phyloP scores from a whole-genome alignment of 2,329 filamentous ascomycete genomes.

The Pseudogymnoascus verrucosus region DNA sequence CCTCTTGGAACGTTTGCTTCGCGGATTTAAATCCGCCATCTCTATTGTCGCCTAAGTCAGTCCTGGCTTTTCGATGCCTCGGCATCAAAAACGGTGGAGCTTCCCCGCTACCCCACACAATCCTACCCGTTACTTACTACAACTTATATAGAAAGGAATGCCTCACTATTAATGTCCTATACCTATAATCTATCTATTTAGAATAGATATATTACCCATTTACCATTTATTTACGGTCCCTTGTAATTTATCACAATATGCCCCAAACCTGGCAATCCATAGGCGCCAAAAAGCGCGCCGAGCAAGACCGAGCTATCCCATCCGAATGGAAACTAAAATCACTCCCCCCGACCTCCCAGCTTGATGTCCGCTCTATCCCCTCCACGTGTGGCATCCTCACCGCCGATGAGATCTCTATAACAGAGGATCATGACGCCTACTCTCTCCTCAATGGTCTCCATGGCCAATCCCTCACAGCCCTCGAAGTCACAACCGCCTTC shows the following conservation, averaged over 20 bases:
- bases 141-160: neutral
- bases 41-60: neutral
- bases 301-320: slow-evolving; percentile 23
- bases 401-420: slow-evolving; percentile 22
- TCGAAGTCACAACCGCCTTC: slow-evolving; percentile 39
- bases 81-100: neutral
- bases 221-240: neutral
- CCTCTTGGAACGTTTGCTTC: neutral
- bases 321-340: slow-evolving; percentile 21
- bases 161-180: neutral
- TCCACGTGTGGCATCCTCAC: slow-evolving; percentile 21
- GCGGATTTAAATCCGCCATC: neutral
- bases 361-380: slow-evolving; percentile 21
- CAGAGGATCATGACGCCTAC: slow-evolving; percentile 24
- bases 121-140: neutral
- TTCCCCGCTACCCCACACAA: slow-evolving; percentile 3
- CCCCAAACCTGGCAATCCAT: slow-evolving; percentile 16
- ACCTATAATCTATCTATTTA: neutral
- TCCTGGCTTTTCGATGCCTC: neutral
- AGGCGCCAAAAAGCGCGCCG: slow-evolving; percentile 18
- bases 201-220: neutral
- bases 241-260: neutral
- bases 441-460: slow-evolving; percentile 20
- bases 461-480: slow-evolving; percentile 18
- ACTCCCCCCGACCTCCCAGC: slow-evolving; percentile 14